Percentiles rank a stretch among this genome's conserved stretches.
phyloP scores from a whole-genome alignment of 108 stramenopile genomes.

The Aurantiochytrium sp. region DNA sequence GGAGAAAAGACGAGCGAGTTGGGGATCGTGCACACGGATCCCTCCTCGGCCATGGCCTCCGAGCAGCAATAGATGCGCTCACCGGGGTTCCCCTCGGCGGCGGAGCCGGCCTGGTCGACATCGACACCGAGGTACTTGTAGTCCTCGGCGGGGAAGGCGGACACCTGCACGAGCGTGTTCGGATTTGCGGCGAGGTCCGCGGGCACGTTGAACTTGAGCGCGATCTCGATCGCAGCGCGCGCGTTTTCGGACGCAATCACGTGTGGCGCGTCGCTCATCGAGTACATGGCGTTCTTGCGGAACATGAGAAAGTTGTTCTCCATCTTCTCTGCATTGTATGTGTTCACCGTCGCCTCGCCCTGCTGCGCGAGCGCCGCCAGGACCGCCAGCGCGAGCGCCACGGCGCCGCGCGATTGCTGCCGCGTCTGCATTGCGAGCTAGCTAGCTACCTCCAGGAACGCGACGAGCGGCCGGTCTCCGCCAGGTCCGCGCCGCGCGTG shows the following conservation, averaged over 20 bases:
- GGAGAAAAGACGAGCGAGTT: background rate
- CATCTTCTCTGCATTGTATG: background rate
- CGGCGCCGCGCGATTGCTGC: too few species aligned
- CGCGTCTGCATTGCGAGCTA: too few species aligned
- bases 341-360: background rate
- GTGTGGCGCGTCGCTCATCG: background rate
- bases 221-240: background rate
- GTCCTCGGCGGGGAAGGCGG: background rate
- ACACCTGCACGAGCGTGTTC: background rate
- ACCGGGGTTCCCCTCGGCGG: background rate
- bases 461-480: too few species aligned
- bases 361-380: too few species aligned
- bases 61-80: conserved; percentile 24
- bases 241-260: background rate
- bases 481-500: too few species aligned
- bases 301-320: conserved; percentile 3
- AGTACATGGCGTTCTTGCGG: conserved; percentile 23
- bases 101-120: background rate
- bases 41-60: background rate
- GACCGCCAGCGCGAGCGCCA: too few species aligned
- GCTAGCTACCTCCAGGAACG: too few species aligned
- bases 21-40: background rate
- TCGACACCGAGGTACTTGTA: conserved; percentile 15
- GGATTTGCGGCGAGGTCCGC: background rate
- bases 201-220: background rate